phyloP scores from a whole-genome alignment of 495 filamentous ascomycete genomes.

The Massariosphaeria phaeospora region DNA sequence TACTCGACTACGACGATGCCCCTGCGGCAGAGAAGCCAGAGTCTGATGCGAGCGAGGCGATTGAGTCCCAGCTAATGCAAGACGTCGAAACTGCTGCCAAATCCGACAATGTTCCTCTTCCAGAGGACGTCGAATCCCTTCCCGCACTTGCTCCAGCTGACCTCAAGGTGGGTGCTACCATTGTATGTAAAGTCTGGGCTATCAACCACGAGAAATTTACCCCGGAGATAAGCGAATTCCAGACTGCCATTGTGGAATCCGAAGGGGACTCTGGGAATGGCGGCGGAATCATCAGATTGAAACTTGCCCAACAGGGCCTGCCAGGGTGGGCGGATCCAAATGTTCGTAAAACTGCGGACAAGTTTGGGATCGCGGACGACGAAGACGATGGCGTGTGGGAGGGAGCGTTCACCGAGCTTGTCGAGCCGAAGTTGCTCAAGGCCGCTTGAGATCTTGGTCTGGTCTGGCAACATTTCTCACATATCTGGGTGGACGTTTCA shows the following conservation, averaged over 20 bases:
- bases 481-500: too few relatives aligned
- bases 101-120: constrained; percentile 52
- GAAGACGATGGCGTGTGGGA: constrained; percentile 51
- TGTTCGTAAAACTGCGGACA: constrained; percentile 51
- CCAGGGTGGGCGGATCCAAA: constrained; percentile 47
- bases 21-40: constrained; percentile 39
- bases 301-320: constrained; percentile 66
- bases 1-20: constrained; percentile 37
- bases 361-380: constrained; percentile 49
- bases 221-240: constrained; percentile 62
- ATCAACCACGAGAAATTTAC: constrained; percentile 60
- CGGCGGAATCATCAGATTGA: constrained; percentile 31
- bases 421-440: constrained; percentile 58
- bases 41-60: constrained; percentile 25
- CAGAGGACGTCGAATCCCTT: constrained; percentile 55
- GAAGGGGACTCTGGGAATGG: constrained; percentile 1
- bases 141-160: constrained; percentile 51
- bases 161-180: constrained; percentile 58
- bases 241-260: constrained; percentile 58
- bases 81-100: constrained; percentile 28
- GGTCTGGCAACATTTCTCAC: too few relatives aligned
- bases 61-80: constrained; percentile 33
- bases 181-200: constrained; percentile 74
- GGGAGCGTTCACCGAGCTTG: constrained; percentile 53
- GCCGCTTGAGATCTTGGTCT: too few relatives aligned